Percentiles rank a stretch among this genome's conserved stretches.
These are phyloP conservation scores for Breynia disticha DNA, from an alignment of 441 rosid species.

Conservation along the genomic window DNA sequence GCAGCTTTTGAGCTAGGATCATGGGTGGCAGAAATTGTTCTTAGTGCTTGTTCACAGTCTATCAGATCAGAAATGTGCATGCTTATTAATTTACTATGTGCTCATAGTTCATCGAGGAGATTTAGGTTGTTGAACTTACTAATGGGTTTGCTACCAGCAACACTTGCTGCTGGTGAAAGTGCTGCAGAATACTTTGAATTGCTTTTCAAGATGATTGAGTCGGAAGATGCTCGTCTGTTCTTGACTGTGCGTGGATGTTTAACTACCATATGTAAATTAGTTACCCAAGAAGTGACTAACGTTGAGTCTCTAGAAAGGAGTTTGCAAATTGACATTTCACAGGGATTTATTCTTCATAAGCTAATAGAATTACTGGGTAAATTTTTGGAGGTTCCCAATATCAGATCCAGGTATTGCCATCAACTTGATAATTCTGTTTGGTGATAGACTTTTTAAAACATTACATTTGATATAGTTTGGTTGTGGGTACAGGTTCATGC, in stretches of 20 bases:
- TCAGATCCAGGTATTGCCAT: constrained; percentile 73
- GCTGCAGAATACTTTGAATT: constrained; percentile 98
- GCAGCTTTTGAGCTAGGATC: constrained; percentile 92
- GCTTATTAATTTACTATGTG: constrained; percentile 82
- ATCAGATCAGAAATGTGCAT: constrained; percentile 99
- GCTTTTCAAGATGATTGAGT: constrained; percentile 91
- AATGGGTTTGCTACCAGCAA: constrained; percentile 79
- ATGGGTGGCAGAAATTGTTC: constrained; percentile 98
- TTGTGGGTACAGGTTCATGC: constrained; percentile 65
- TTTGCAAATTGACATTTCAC: constrained; percentile 97
- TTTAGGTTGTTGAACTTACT: constrained; percentile 84
- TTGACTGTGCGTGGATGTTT: constrained; percentile 94
- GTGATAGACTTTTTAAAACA: constrained; percentile 14
- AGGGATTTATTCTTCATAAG: constrained; percentile 98
- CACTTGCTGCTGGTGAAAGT: constrained; percentile 96
- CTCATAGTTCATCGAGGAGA: constrained; percentile 82
- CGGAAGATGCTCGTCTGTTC: constrained; percentile 95
- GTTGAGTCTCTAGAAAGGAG: constrained; percentile 94
- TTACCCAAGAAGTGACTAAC: constrained; percentile 89
- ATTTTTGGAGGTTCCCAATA: constrained; percentile 89
- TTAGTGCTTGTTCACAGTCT: constrained; percentile 99
- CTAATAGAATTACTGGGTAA: constrained; percentile 97
- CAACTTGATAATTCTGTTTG: constrained; percentile 3
- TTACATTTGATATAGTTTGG: constrained; percentile 16
- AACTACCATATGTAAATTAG: constrained; percentile 71